Base-by-base conservation (phyloP, 305 asterid genomes). In the Fraxinus paxiana region DNA sequence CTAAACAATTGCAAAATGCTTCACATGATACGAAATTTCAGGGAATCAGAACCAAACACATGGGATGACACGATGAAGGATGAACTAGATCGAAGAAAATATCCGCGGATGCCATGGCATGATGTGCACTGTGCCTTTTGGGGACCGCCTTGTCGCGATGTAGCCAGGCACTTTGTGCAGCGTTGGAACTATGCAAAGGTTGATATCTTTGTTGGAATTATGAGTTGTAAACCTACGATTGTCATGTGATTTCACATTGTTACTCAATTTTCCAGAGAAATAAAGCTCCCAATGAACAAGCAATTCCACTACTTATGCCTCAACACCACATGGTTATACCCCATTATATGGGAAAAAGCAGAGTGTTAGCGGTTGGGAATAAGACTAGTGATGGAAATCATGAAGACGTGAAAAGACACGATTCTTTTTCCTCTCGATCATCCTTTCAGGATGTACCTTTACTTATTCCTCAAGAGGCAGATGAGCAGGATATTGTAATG, bases 21-120 rank as follows among this genome's bases (percentile, higher is more conserved):
- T 84, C 77, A 84, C 65, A 69, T 74, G 71, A 79, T 84, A 17
- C 80, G 78, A 71, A 81, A 79, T 79, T 78, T 84, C 83, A 93
- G 98, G 90, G 98, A 94, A 92, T 95, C 98, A 28, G 98, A 95
- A 86, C 98, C 98, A 76, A 95, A 95, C 87, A 88, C 95, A 20
- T 95, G 98, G 98, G 98, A 95, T 83, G 98, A 95, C 82, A 91
- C 97, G 4, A 92, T 92, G 97, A 95, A 90, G 88, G 98, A 95
- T 86, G 98, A 95, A 82, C 85, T 95, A 81, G 97, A 95, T 85
- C 91, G 98, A 75, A 63, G 31, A 77, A 93, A 89, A 78, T 92
- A 92, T 91, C 98, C 98, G 12, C 97, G 98, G 78, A 95, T 95
- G 98, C 98, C 98, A 78, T 95, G 98, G 98, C 98, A 95, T 90